phyloP scores from a whole-genome alignment of 179 eudicot species.

The Spinacia oleracea region DNA sequence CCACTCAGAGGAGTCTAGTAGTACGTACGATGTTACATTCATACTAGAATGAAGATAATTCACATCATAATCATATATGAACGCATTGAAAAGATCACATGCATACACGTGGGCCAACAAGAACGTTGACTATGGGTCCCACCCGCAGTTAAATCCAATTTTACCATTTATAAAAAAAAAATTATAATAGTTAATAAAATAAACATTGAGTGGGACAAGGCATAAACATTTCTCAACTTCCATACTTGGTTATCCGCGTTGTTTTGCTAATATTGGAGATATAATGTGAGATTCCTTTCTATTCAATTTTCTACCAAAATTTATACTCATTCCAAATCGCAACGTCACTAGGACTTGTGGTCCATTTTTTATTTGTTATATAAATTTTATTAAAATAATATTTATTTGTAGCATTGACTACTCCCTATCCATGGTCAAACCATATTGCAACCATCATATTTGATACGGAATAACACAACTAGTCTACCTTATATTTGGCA shows the following conservation, averaged over 20 bases:
- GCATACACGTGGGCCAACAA: constrained; percentile 30
- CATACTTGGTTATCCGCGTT: constrained; percentile 11
- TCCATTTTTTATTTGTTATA: neutral
- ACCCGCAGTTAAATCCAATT: neutral
- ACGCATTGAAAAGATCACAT: constrained; percentile 20
- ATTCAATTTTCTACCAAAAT: too few species aligned
- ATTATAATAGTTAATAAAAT: neutral
- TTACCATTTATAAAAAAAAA: neutral
- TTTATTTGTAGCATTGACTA: neutral
- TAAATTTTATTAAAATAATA: neutral
- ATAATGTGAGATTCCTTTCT: constrained; percentile 3
- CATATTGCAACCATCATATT: neutral
- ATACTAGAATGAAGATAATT: too few species aligned
- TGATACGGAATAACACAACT: constrained; percentile 6
- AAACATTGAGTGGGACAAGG: constrained; percentile 12
- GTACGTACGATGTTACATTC: too few species aligned
- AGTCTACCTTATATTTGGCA: neutral
- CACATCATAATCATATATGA: constrained; percentile 6
- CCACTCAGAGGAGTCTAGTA: too few species aligned
- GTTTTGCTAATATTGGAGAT: neutral
- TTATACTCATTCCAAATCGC: neutral
- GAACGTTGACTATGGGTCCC: constrained; percentile 20
- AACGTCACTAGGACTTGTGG: constrained; percentile 2
- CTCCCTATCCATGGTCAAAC: constrained; percentile 6
- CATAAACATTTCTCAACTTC: constrained; percentile 25